Base-by-base conservation (phyloP, 108 stramenopile genomes). In the Cyclotella sp. region DNA sequence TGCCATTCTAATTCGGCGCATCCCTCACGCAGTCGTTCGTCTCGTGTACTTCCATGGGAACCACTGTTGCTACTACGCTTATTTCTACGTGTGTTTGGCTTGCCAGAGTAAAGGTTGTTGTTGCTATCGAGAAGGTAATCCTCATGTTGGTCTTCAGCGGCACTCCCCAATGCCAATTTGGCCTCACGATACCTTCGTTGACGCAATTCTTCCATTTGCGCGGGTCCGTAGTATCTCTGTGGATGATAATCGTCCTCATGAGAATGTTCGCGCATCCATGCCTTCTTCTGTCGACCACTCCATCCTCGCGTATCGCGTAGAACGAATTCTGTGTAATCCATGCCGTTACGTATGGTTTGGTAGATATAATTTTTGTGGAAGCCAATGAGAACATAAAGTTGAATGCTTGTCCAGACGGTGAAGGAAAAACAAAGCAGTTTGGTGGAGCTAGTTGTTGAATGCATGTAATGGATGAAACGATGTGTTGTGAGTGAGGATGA, bases 1-100 rank as follows among this genome's bases (percentile, higher is more conserved):
- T 92, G 91, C 93, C 93, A 95, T 29, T 78, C 58, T 18, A 72
- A 43, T 12, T 44, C 43, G 0, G 43, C n/a, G 54, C 87, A 88
- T 18, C 82, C 85, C 34, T 57, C 42, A 41, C 69, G 45, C 42
- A 85, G 24, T 24, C 72, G 24, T 55, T 85, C 84, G 11, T 43
- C 46, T 22, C 52, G 42, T 30, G 63, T 47, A 16, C 10, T 34
- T 0, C 79, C 79, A 10, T 29, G 63, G 4, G 44, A 28, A 41
- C 60, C 53, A 24, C 55, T 18, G 19, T 49, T 29, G 7, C 34
- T 39, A 15, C 47, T 40, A 9, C 60, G 34, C 9, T 28, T 47
- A 15, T 49, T 81, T 45, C 22, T 60, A 18, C 44, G 44, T 19
- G 41, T 83, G 47, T 73, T 62, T 44, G 65, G 78, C 70, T 70